These are phyloP conservation scores for Aegilops sharonensis DNA, from an alignment of 176 grass and related monocot genomes.

Conservation along the genomic window DNA sequence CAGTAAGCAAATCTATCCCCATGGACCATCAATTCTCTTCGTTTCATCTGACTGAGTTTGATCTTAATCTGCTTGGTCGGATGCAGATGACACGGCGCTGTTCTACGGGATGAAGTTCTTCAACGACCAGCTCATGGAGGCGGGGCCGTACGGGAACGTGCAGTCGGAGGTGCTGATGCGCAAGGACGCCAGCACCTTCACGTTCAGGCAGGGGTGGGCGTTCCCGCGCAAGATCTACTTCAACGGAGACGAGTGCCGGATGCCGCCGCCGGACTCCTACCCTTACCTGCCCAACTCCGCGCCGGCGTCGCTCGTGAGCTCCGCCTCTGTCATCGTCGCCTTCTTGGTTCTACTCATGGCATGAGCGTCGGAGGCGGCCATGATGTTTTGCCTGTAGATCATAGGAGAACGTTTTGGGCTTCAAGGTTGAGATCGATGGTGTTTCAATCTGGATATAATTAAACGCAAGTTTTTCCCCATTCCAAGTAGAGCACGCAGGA, in stretches of 20 bases:
- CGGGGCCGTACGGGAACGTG: slow-evolving; percentile 78
- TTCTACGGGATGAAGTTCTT: slow-evolving; percentile 95
- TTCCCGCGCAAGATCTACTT: slow-evolving; percentile 97
- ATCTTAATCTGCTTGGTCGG: neutral
- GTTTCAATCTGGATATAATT: neutral
- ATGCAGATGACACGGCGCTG: slow-evolving; percentile 81
- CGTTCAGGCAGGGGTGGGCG: slow-evolving; percentile 89
- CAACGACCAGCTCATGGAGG: slow-evolving; percentile 95
- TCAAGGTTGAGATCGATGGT: neutral
- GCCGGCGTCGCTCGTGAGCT: neutral
- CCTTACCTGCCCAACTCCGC: slow-evolving; percentile 71
- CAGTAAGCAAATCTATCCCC: slow-evolving; percentile 33
- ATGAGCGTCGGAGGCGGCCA: neutral
- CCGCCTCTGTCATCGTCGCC: neutral
- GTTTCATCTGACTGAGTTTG: neutral
- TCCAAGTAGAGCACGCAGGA: neutral
- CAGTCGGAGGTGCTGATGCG: slow-evolving; percentile 85
- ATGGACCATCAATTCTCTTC: too few species aligned
- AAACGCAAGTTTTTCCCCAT: neutral
- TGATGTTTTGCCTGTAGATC: slow-evolving; percentile 10
- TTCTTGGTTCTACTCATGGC: slow-evolving; percentile 25
- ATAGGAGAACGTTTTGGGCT: slow-evolving; percentile 1
- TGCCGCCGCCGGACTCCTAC: slow-evolving; percentile 75
- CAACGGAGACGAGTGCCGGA: slow-evolving; percentile 87
- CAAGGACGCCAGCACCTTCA: slow-evolving; percentile 73